These are phyloP conservation scores for Parathielavia hyrcaniae DNA, from an alignment of 495 filamentous ascomycete genomes.

Conservation along the genomic window DNA sequence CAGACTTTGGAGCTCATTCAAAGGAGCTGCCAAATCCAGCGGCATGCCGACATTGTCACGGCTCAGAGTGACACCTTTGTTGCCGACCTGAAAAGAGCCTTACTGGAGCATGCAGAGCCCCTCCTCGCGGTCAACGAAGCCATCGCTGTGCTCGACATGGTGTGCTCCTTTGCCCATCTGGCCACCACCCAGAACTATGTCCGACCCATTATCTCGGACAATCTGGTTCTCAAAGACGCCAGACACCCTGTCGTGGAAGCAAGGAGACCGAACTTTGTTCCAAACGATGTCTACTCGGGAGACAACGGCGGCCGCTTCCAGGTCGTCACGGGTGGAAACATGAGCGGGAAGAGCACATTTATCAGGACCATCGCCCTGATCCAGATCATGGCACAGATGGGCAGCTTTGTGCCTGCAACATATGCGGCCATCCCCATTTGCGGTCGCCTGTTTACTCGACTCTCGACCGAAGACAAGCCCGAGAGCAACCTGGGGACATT, in stretches of 20 bases:
- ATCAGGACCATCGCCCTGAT: constrained; percentile 81
- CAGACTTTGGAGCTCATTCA: constrained; percentile 80
- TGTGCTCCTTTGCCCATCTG: constrained; percentile 73
- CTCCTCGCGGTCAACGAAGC: constrained; percentile 78
- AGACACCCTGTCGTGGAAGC: constrained; percentile 72
- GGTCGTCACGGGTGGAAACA: constrained; percentile 94
- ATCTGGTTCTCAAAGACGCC: constrained; percentile 69
- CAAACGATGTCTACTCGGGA: constrained; percentile 79
- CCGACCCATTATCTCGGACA: constrained; percentile 67
- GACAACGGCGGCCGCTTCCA: constrained; percentile 73
- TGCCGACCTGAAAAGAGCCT: constrained; percentile 58
- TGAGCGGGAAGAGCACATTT: constrained; percentile 98
- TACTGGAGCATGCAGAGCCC: constrained; percentile 59
- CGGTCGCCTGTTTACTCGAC: constrained; percentile 76
- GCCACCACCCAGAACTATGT: constrained; percentile 74
- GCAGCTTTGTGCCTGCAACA: constrained; percentile 80
- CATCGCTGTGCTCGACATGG: constrained; percentile 88
- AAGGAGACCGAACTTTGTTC: constrained; percentile 58
- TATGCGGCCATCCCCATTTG: constrained; percentile 77
- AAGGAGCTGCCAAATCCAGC: constrained; percentile 49
- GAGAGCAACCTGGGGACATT: constrained; percentile 92
- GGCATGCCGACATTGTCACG: constrained; percentile 71
- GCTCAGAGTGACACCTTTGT: constrained; percentile 68
- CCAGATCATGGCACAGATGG: constrained; percentile 87
- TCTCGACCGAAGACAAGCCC: constrained; percentile 81